These are phyloP conservation scores for Cytospora piceae DNA, from an alignment of 2,329 filamentous ascomycete genomes.

Conservation along the genomic window DNA sequence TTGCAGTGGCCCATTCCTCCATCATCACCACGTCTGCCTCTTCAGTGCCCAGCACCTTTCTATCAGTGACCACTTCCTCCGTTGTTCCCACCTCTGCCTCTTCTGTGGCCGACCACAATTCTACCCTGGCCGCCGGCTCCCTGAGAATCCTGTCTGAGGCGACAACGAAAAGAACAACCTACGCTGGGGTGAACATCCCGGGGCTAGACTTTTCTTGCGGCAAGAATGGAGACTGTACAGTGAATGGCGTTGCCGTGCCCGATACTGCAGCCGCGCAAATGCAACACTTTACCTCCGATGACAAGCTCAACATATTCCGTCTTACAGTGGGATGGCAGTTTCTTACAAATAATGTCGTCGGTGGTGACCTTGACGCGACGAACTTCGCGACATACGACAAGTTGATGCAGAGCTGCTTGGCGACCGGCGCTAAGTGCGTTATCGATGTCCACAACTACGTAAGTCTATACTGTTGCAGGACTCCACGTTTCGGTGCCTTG, in stretches of 20 bases:
- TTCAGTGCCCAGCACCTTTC: background rate
- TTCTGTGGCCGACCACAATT: background rate
- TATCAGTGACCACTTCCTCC: slow-evolving; percentile 9
- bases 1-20: background rate
- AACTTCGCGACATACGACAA: slow-evolving; percentile 52
- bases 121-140: slow-evolving; percentile 5
- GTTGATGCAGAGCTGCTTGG: slow-evolving; percentile 54
- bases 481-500: background rate
- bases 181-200: slow-evolving; percentile 47
- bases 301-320: slow-evolving; percentile 60
- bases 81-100: background rate
- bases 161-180: slow-evolving; percentile 16
- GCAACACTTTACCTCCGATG: slow-evolving; percentile 58
- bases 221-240: slow-evolving; percentile 45
- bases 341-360: slow-evolving; percentile 48
- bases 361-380: slow-evolving; percentile 46
- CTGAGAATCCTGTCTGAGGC: background rate
- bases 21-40: background rate
- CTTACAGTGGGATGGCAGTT: slow-evolving; percentile 59
- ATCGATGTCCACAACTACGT: slow-evolving; percentile 46
- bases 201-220: slow-evolving; percentile 54
- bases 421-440: slow-evolving; percentile 53
- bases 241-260: slow-evolving; percentile 32
- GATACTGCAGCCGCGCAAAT: slow-evolving; percentile 49
- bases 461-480: background rate